These are phyloP conservation scores for Xylaria sp. DNA, from an alignment of 2,329 filamentous ascomycete species.

Conservation along the genomic window DNA sequence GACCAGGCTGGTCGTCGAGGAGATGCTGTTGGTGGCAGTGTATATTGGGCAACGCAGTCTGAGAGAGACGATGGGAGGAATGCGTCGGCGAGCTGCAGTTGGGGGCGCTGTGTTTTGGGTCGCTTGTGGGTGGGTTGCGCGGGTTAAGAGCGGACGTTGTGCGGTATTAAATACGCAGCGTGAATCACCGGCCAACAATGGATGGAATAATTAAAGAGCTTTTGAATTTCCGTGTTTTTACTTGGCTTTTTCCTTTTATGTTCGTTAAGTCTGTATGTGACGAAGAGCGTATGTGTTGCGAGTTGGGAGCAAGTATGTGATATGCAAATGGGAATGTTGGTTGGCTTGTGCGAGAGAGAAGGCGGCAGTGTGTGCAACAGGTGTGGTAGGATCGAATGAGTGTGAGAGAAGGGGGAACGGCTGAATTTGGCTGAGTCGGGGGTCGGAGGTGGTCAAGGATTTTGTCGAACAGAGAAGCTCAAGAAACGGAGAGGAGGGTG, in stretches of 20 bases:
- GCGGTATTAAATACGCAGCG: conserved; percentile 37
- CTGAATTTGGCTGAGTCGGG: conserved; percentile 35
- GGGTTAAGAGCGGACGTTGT: conserved; percentile 23
- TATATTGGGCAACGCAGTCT: conserved; percentile 14
- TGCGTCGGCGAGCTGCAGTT: conserved; percentile 26
- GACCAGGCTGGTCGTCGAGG: conserved; percentile 18
- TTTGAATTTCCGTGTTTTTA: conserved; percentile 28
- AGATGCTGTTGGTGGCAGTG: conserved; percentile 36
- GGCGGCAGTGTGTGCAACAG: conserved; percentile 35
- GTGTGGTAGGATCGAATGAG: conserved; percentile 42
- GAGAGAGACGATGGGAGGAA: conserved; percentile 5
- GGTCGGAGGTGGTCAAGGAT: conserved; percentile 40
- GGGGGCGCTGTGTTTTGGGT: conserved; percentile 30
- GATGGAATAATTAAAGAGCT: conserved; percentile 29
- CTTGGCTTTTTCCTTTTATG: conserved; percentile 20
- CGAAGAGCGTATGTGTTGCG: conserved; percentile 15
- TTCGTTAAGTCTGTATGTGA: conserved; percentile 32
- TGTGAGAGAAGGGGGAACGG: conserved; percentile 38
- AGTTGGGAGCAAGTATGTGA: conserved; percentile 29
- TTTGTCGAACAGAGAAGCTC: conserved; percentile 40
- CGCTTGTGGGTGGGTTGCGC: conserved; percentile 31
- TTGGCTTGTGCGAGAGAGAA: conserved; percentile 34
- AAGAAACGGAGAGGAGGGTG: conserved; percentile 35
- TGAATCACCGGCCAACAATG: conserved; percentile 33
- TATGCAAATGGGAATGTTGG: conserved; percentile 36